Evolutionary conservation across 345 rosid species (phyloP).

Genomic region (Carallia brachiata): DNA sequence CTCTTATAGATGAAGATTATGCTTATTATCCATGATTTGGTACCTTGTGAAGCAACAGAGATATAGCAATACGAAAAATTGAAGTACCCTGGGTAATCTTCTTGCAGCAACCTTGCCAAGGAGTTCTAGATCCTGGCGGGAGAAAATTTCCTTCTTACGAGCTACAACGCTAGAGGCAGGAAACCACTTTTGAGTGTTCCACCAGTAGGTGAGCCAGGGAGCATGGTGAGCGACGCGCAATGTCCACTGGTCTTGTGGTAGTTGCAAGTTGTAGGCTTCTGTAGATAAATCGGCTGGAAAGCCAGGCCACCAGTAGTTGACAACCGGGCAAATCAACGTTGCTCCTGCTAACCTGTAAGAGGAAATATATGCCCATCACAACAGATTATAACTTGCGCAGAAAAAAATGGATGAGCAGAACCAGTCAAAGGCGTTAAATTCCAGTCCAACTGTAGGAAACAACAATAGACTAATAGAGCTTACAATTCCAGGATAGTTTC

Average conservation of each 20-base stretch:
- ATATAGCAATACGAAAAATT: background rate
- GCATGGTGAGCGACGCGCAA: slow-evolving; percentile 16
- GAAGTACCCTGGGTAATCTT: slow-evolving; percentile 2
- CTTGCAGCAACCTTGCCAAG: background rate
- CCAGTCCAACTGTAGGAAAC: background rate
- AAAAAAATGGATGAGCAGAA: background rate
- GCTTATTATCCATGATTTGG: too few relatives aligned
- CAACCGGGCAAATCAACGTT: slow-evolving; percentile 20
- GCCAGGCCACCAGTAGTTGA: slow-evolving; percentile 35
- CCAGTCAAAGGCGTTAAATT: background rate
- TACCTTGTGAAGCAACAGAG: background rate
- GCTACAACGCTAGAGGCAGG: slow-evolving; percentile 22
- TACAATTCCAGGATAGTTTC: too few relatives aligned
- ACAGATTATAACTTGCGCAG: background rate
- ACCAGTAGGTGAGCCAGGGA: slow-evolving; percentile 28
- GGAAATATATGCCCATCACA: background rate
- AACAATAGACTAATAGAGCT: background rate
- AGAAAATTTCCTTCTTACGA: slow-evolving; percentile 6
- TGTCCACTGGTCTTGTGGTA: slow-evolving; percentile 23
- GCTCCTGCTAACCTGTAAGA: slow-evolving; percentile 28
- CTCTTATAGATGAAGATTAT: too few relatives aligned
- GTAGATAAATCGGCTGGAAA: slow-evolving; percentile 23
- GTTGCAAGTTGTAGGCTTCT: slow-evolving; percentile 21
- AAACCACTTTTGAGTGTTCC: slow-evolving; percentile 30
- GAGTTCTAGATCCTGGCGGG: slow-evolving; percentile 19